Evolutionary conservation across 371 early-diverging fungal species (phyloP), one percentile per base, ranked within the genome.

Genomic region (Sporodiniella umbellata): DNA sequence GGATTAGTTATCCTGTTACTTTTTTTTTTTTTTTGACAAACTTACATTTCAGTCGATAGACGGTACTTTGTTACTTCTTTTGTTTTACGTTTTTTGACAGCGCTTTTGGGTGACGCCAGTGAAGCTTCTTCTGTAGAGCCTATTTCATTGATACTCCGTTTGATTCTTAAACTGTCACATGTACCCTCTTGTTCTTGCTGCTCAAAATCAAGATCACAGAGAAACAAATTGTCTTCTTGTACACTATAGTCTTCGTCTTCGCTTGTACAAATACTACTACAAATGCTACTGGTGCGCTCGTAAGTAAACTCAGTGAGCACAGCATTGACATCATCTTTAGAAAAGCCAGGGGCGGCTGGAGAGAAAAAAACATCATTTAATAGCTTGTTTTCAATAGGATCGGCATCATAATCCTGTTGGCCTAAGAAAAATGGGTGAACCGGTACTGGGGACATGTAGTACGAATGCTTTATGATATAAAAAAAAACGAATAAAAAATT

Each of bases 341-440:
- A 5, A 35, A 15, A 22, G 8, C 40, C 21, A 18, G 21, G 18
- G 21, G 21, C 38, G 42, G 42, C 26, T n/a, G 55, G 48, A 31
- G 55, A 55, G 35, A 55, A 55, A 24, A 55, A 55, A 1, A 55
- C 55, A 42, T 55, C 55, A 33, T 55, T 55, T 4, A 55, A 40
- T 24, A 55, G 38, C 25, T 48, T 43, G 35, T 50, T 50, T 40
- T 40, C 40, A 7, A 40, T 22, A 40, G 18, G 22, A 8, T 40
- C 40, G 8, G 21, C 7, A 12, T 40, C 10, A n/a, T n/a, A n/a
- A n/a, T n/a, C n/a, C n/a, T 40, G 6, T 40, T 40, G 40, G 8
- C 21, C 40, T 6, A 40, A 21, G 8, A 8, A 40, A 8, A n/a
- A 15, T 2, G 5, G 10, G 21, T 18, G 40, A 21, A 12, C 40